Evolutionary conservation across 148 eudicot genomes (phyloP).

Genomic region (Talinum fruticosum): DNA sequence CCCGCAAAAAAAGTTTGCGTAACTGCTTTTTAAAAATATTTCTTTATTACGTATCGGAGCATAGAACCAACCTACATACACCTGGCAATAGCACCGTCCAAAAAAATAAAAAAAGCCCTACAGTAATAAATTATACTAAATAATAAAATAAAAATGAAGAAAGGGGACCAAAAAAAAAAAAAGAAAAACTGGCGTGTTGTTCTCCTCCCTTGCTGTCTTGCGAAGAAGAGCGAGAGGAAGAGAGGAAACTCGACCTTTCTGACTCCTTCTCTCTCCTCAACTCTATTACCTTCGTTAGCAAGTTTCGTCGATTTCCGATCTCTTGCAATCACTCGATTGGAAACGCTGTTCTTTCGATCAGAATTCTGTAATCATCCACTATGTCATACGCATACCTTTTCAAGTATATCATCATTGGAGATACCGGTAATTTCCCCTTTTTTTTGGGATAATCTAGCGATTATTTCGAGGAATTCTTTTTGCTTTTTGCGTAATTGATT

Average conservation of each 20-base stretch:
- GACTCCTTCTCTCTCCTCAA: conserved; percentile 5
- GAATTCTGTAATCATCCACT: background rate
- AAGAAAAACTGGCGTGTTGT: conserved; percentile 7
- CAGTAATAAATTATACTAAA: background rate
- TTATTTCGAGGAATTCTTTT: background rate
- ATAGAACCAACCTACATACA: background rate
- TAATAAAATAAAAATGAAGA: background rate
- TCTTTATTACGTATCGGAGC: background rate
- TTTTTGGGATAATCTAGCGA: background rate
- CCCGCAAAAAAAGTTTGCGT: too few relatives aligned
- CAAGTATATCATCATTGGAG: conserved; percentile 91
- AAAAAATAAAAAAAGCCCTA: background rate
- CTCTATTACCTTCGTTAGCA: background rate
- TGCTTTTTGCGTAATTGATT: background rate
- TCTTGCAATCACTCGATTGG: background rate
- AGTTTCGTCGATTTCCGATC: background rate
- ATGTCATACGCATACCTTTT: conserved; percentile 93
- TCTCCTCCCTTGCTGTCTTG: background rate
- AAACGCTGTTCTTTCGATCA: background rate
- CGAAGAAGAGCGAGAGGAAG: conserved; percentile 9
- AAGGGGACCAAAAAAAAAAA: background rate
- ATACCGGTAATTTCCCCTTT: conserved; percentile 47
- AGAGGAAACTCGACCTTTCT: conserved; percentile 4
- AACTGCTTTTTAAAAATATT: too few relatives aligned
- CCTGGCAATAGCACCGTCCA: background rate